phyloP scores from a whole-genome alignment of 2,329 filamentous ascomycete genomes.

The Colletotrichum tropicale region DNA sequence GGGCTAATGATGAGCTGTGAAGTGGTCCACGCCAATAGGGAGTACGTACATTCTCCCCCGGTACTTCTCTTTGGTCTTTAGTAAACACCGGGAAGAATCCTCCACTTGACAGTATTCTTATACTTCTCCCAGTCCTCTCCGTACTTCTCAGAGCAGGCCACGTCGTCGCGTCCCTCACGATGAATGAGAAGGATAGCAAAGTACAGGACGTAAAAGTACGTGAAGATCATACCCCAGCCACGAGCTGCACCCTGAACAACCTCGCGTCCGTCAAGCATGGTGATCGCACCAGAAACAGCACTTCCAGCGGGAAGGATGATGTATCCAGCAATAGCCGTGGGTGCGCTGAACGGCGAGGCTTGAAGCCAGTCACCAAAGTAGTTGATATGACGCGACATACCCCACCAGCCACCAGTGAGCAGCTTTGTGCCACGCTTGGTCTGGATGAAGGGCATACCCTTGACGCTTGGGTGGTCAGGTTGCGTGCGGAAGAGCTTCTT shows the following conservation, averaged over 20 bases:
- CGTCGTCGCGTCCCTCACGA: slow-evolving; percentile 78
- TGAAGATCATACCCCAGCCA: slow-evolving; percentile 79
- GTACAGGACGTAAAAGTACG: slow-evolving; percentile 85
- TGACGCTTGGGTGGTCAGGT: slow-evolving; percentile 67
- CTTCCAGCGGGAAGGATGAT: slow-evolving; percentile 48
- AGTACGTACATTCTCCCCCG: too few relatives aligned
- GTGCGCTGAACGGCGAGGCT: slow-evolving; percentile 73
- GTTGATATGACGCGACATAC: slow-evolving; percentile 73
- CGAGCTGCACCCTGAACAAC: slow-evolving; percentile 69
- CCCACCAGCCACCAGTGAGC: slow-evolving; percentile 76
- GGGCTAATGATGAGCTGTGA: too few relatives aligned
- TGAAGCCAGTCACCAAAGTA: slow-evolving; percentile 79
- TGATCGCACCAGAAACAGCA: slow-evolving; percentile 39
- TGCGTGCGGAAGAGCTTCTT: slow-evolving; percentile 78
- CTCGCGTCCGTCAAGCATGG: slow-evolving; percentile 55
- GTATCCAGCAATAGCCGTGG: slow-evolving; percentile 71
- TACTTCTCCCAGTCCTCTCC: slow-evolving; percentile 83
- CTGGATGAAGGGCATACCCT: slow-evolving; percentile 71
- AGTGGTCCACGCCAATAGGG: too few relatives aligned
- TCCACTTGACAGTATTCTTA: slow-evolving; percentile 72
- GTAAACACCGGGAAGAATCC: slow-evolving; percentile 79
- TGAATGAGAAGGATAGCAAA: slow-evolving; percentile 82
- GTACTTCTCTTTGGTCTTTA: too few relatives aligned
- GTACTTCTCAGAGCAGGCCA: slow-evolving; percentile 82
- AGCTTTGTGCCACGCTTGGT: slow-evolving; percentile 69